Conservation (phyloP, 2,329 filamentous ascomycete genomes). For the Fusarium lateritium region DNA sequence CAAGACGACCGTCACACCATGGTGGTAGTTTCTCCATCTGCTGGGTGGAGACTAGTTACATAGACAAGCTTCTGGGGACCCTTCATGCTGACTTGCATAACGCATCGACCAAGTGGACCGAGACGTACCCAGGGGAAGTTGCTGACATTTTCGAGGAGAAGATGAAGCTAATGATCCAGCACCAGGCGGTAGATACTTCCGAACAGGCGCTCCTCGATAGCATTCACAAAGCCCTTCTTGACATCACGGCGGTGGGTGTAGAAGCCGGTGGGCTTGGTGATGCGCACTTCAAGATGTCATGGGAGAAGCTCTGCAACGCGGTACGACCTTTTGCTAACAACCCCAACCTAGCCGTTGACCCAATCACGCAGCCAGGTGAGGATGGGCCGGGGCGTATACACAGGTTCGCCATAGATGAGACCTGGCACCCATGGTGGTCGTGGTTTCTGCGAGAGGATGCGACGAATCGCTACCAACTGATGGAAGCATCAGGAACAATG, state of each 20-base stretch:
- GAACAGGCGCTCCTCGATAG: slow-evolving; percentile 11
- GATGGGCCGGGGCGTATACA: slow-evolving; percentile 7
- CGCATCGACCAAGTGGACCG: neutral
- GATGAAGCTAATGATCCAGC: slow-evolving; percentile 22
- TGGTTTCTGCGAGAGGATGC: slow-evolving; percentile 3
- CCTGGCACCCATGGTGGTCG: slow-evolving; percentile 12
- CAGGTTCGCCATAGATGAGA: neutral
- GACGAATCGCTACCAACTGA: neutral
- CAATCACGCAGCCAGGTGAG: no score
- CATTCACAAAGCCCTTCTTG: neutral
- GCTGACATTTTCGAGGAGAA: slow-evolving; percentile 25
- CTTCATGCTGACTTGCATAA: slow-evolving; percentile 15
- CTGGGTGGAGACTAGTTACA: neutral
- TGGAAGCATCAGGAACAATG: neutral
- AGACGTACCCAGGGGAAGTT: slow-evolving; percentile 9
- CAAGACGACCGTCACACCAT: neutral
- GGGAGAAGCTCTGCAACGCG: slow-evolving; percentile 16
- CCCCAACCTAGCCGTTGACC: neutral
- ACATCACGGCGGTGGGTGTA: neutral
- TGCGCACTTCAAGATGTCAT: neutral
- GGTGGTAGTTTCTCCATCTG: neutral
- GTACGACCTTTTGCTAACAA: neutral
- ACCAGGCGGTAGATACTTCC: slow-evolving; percentile 6
- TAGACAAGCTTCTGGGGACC: neutral
- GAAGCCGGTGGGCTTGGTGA: neutral